Conservation (phyloP, 2,329 filamentous ascomycete genomes). For the Lachnellula occidentalis region DNA sequence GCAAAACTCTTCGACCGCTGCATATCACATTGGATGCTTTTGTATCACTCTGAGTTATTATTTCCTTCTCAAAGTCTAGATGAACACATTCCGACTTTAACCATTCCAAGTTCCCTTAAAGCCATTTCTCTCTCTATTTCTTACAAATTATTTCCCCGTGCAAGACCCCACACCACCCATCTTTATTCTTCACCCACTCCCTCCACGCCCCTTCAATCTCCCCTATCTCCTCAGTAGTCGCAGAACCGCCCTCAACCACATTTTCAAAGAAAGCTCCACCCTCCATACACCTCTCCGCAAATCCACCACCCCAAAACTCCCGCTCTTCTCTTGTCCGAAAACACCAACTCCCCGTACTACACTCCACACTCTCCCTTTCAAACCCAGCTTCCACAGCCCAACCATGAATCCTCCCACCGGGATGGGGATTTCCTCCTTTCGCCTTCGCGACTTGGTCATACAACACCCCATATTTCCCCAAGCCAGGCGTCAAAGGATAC, state of each 20-base stretch:
- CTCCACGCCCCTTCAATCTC: constrained; percentile 31
- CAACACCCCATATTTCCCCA: background rate
- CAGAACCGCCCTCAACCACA: constrained; percentile 6
- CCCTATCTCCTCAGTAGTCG: constrained; percentile 27
- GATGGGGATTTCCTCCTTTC: constrained; percentile 6
- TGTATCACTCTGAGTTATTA: no score
- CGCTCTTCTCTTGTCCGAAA: constrained; percentile 3
- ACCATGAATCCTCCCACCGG: constrained; percentile 2
- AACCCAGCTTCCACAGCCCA: constrained; percentile 11
- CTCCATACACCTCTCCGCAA: constrained; percentile 22
- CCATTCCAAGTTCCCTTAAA: no score
- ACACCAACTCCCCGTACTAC: background rate
- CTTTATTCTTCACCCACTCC: constrained; percentile 29
- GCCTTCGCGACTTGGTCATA: background rate
- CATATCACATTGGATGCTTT: no score
- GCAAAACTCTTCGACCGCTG: no score
- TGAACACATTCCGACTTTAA: no score
- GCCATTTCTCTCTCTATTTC: background rate
- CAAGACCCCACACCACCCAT: constrained; percentile 32
- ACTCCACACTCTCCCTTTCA: background rate
- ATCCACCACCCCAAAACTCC: constrained; percentile 15
- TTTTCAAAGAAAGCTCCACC: constrained; percentile 23
- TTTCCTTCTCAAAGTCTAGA: no score
- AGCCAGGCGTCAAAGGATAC: background rate
- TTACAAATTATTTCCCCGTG: background rate